Evolutionary conservation across 257 asterid species (phyloP), one percentile per base, ranked within the genome.

Genomic region (Craterostigma plantagineum): DNA sequence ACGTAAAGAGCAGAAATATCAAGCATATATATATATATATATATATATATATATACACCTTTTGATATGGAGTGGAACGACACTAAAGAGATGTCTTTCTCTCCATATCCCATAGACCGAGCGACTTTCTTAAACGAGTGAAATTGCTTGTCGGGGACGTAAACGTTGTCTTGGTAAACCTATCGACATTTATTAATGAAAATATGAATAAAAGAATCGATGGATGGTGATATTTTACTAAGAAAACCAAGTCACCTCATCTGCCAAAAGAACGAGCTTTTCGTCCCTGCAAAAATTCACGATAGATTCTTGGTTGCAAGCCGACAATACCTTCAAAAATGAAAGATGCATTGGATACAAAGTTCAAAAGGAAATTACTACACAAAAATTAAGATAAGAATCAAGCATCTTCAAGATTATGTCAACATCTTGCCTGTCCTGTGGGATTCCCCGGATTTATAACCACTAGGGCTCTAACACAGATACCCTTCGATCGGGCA

Each of bases 391-490:
- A 55, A 9, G 13, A n/a, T n/a, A n/a, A n/a, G n/a, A n/a, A n/a
- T n/a, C n/a, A n/a, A n/a, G n/a, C n/a, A n/a, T n/a, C 42, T 17
- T 13, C 18, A 46, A 35, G 16, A 41, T n/a, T 42, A 14, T n/a
- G 5, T 35, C 17, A 37, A 16, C 14, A 35, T 4, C 3, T 61
- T 62, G 79, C 97, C 93, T 87, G 96, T 52, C 96, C 99, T 0
- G 99, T 90, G 13, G 99, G 99, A 56, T 90, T 90, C 46, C 96
- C 99, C 16, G 99, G 99, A 68, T 90, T 90, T 51, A 90, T 90
- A 38, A 90, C 99, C 52, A 73, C 99, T 76, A 90, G 69, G 37
- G 99, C 92, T 68, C 87, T 62, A 33, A 90, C 84, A 0, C 42
- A 54, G 44, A 75, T 34, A 33, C 96, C 95, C 62, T 77, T 73